Percentiles rank a stretch among this genome's conserved stretches.
Evolutionary conservation across 108 stramenopile species (phyloP).

Genomic region (Nitzschia sp.): DNA sequence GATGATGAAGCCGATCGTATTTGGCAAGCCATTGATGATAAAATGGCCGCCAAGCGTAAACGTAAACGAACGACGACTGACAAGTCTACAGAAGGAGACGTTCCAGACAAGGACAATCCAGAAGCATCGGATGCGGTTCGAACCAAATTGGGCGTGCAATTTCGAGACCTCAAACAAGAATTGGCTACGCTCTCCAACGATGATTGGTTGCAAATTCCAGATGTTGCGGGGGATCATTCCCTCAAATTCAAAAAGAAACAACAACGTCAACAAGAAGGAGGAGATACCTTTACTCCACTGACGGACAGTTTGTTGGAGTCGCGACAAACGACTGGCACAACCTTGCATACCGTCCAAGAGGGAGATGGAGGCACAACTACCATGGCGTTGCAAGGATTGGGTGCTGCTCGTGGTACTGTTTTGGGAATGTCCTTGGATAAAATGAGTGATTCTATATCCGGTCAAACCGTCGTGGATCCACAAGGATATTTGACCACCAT

Average conservation of each 20-base stretch:
- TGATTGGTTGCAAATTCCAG: slow-evolving; percentile 97
- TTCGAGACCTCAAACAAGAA: slow-evolving; percentile 92
- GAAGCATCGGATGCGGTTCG: slow-evolving; percentile 19
- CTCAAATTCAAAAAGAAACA: slow-evolving; percentile 86
- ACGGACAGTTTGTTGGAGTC: slow-evolving; percentile 84
- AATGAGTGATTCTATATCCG: slow-evolving; percentile 82
- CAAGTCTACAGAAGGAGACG: too few species aligned
- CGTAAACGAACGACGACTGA: slow-evolving; percentile 3
- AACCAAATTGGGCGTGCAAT: slow-evolving; percentile 88
- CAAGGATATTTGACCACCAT: slow-evolving; percentile 92
- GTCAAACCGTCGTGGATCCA: slow-evolving; percentile 95
- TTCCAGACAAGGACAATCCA: slow-evolving; percentile 22
- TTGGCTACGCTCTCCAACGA: slow-evolving; percentile 81
- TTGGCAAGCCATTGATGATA: slow-evolving; percentile 95
- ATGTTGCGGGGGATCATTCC: slow-evolving; percentile 86
- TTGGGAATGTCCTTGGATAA: slow-evolving; percentile 89
- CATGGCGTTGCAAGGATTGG: slow-evolving; percentile 69
- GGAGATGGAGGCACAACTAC: slow-evolving; percentile 1
- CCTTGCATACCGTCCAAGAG: slow-evolving; percentile 40
- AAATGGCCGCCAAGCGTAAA: slow-evolving; percentile 79
- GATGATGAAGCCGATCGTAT: slow-evolving; percentile 96
- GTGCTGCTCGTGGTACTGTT: slow-evolving; percentile 88
- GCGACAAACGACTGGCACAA: slow-evolving; percentile 32
- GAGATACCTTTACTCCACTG: slow-evolving; percentile 89
- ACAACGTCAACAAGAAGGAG: slow-evolving; percentile 65